A percentile compares a stretch with the other conserved stretches of the same genome.
Conservation (phyloP, 306 rosid genomes). For the Canavalia gladiata region DNA sequence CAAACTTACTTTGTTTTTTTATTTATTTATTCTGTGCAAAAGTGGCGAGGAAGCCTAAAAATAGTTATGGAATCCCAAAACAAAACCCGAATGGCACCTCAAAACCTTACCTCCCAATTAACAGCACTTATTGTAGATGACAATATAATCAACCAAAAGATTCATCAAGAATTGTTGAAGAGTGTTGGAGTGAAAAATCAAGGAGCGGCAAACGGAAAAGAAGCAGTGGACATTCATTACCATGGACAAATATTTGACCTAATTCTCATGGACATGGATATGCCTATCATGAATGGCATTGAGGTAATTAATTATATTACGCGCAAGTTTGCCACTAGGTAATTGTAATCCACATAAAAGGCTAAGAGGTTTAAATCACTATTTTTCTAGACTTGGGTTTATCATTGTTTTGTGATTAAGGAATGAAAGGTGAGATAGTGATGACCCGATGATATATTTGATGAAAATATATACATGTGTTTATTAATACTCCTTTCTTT, state of each 20-base stretch:
- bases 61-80: constrained; percentile 31
- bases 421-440: background rate
- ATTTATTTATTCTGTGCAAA: background rate
- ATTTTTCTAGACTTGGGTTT: background rate
- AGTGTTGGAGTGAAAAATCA: constrained; percentile 62
- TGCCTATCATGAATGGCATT: constrained; percentile 92
- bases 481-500: background rate
- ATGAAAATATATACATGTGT: background rate
- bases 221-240: constrained; percentile 75
- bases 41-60: constrained; percentile 6
- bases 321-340: background rate
- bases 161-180: constrained; percentile 64
- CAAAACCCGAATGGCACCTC: constrained; percentile 21
- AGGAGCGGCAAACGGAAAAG: constrained; percentile 74
- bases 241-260: constrained; percentile 72
- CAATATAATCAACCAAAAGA: constrained; percentile 48
- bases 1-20: background rate
- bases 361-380: background rate
- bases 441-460: background rate
- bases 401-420: background rate
- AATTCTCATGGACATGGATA: constrained; percentile 89
- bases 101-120: constrained; percentile 26
- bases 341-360: background rate
- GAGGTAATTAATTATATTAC: constrained; percentile 57
- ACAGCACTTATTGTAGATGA: constrained; percentile 87